Evolutionary conservation across 2,329 filamentous ascomycete genomes (phyloP).

Genomic region (Fusarium burgessii): DNA sequence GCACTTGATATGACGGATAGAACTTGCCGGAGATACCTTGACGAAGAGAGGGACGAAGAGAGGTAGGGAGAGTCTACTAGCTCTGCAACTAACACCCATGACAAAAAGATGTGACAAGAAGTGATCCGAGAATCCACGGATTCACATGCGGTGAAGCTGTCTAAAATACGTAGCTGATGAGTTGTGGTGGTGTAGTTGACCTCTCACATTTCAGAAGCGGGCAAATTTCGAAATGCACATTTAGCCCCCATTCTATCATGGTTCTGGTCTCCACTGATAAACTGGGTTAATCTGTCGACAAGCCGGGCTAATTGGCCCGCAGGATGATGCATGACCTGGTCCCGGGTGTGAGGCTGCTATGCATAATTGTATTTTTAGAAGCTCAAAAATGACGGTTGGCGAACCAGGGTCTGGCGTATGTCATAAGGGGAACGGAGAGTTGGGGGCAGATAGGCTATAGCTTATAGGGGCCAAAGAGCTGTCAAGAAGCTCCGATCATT

Average conservation of each 20-base stretch:
- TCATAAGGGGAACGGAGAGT: background rate
- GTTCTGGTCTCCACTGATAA: constrained; percentile 17
- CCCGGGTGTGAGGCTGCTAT: constrained; percentile 38
- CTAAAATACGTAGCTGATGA: constrained; percentile 13
- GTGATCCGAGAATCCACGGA: constrained; percentile 7
- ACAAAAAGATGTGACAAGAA: constrained; percentile 12
- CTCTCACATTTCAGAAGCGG: constrained; percentile 35
- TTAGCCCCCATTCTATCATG: constrained; percentile 41
- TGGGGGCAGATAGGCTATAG: background rate
- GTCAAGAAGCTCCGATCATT: background rate
- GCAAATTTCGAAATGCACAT: constrained; percentile 36
- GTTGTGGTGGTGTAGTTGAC: constrained; percentile 30
- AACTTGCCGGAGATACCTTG: background rate
- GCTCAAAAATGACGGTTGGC: constrained; percentile 7
- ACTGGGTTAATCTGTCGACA: background rate
- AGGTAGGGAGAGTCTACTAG: constrained; percentile 1
- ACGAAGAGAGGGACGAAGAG: too few species aligned
- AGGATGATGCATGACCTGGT: constrained; percentile 39
- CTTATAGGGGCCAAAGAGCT: background rate
- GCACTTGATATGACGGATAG: background rate
- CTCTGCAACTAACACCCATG: constrained; percentile 7
- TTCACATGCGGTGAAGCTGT: constrained; percentile 33
- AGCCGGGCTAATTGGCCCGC: constrained; percentile 40
- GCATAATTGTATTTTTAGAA: constrained; percentile 46
- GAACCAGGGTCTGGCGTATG: constrained; percentile 25